phyloP scores from a whole-genome alignment of 192 early-diverging fungal species.

The Gorgonomyces haynaldii region DNA sequence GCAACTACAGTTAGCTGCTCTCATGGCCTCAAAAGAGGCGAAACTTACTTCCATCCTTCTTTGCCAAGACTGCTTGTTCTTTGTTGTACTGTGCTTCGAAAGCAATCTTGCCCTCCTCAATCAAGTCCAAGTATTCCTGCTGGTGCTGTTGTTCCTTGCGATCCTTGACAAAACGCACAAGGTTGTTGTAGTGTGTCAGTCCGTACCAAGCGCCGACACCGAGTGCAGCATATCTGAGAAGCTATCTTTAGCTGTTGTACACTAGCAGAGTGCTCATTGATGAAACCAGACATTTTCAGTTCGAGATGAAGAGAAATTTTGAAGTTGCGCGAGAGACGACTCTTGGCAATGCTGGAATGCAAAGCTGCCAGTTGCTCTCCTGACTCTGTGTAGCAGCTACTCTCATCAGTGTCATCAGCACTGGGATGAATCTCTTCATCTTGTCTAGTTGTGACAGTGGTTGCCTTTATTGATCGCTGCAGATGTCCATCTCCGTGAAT shows the following conservation, averaged over 20 bases:
- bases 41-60: conserved; percentile 32
- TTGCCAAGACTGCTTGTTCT: conserved; percentile 28
- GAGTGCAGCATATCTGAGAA: conserved; percentile 35
- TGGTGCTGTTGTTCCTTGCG: conserved; percentile 19
- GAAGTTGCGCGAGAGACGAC: no score
- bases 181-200: conserved; percentile 22
- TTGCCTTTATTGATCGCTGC: no score
- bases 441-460: no score
- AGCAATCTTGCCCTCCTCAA: conserved; percentile 41
- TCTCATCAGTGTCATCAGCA: not conserved
- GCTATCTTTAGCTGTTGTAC: conserved; percentile 23
- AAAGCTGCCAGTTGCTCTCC: no score
- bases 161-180: conserved; percentile 29
- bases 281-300: conserved; percentile 10
- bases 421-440: not conserved
- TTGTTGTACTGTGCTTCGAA: conserved; percentile 36
- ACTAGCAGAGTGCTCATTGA: conserved; percentile 41
- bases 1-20: no score
- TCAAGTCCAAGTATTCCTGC: conserved; percentile 25
- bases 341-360: no score
- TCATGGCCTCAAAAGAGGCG: not conserved
- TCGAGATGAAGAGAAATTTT: not conserved
- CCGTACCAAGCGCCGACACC: conserved; percentile 35
- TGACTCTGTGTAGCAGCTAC: not conserved
- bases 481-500: no score